Evolutionary conservation across 495 filamentous ascomycete genomes (phyloP).

Genomic region (Penicillium goetzii): DNA sequence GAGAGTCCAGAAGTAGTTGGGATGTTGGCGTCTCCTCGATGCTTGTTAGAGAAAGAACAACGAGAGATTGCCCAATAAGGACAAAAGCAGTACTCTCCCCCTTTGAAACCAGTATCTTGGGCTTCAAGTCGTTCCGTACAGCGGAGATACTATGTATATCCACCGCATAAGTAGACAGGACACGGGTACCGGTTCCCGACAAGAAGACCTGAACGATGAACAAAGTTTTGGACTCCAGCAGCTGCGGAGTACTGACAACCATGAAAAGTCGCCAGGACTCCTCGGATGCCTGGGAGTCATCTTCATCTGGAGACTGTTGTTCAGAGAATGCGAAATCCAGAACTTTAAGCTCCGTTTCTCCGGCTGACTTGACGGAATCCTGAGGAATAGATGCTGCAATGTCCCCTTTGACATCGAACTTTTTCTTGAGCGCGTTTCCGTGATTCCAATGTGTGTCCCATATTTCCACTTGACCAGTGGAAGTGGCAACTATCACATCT

Average conservation of each 20-base stretch:
- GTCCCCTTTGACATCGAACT: slow-evolving; percentile 53
- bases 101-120: slow-evolving; percentile 75
- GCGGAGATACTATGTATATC: slow-evolving; percentile 29
- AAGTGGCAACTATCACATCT: slow-evolving; percentile 76
- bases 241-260: slow-evolving; percentile 32
- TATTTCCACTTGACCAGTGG: slow-evolving; percentile 71
- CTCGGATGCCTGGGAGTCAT: slow-evolving; percentile 22
- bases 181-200: slow-evolving; percentile 28
- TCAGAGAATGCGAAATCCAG: slow-evolving; percentile 42
- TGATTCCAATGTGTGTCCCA: slow-evolving; percentile 90
- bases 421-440: slow-evolving; percentile 57
- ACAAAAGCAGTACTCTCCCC: slow-evolving; percentile 82
- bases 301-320: slow-evolving; percentile 22
- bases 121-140: slow-evolving; percentile 50
- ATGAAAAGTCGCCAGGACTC: slow-evolving; percentile 41
- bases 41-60: slow-evolving; percentile 68
- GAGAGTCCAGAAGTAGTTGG: slow-evolving; percentile 68
- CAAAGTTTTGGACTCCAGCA: slow-evolving; percentile 26
- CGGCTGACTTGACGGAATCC: slow-evolving; percentile 27
- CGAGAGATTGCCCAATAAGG: slow-evolving; percentile 73
- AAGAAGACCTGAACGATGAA: slow-evolving; percentile 38
- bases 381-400: slow-evolving; percentile 33
- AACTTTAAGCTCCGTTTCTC: slow-evolving; percentile 40
- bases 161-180: slow-evolving; percentile 38
- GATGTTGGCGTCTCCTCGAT: slow-evolving; percentile 65